Percentiles rank a stretch among this genome's conserved stretches.
Conservation (phyloP, 495 filamentous ascomycete species). For the Podospora appendiculata region DNA sequence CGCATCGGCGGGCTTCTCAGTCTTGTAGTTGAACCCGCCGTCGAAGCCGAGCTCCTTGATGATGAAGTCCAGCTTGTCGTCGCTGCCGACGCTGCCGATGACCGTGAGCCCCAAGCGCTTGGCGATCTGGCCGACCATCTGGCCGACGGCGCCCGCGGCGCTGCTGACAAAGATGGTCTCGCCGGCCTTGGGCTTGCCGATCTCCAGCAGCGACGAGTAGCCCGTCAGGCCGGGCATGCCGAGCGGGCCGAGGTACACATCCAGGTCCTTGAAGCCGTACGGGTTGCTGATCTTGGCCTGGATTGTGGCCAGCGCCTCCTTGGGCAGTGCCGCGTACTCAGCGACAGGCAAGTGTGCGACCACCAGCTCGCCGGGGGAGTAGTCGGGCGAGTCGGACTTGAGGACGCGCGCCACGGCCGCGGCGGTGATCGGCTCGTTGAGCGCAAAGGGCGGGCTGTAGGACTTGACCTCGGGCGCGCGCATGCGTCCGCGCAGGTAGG, state of each 20-base stretch:
- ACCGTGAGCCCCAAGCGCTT: slow-evolving; percentile 79
- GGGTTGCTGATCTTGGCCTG: slow-evolving; percentile 46
- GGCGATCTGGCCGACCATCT: slow-evolving; percentile 72
- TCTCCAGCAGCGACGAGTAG: slow-evolving; percentile 68
- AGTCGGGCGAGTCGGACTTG: slow-evolving; percentile 54
- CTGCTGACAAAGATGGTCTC: slow-evolving; percentile 79
- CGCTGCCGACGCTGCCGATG: slow-evolving; percentile 54
- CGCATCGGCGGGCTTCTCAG: slow-evolving; percentile 55
- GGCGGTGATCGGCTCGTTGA: slow-evolving; percentile 53
- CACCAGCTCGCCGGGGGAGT: slow-evolving; percentile 61
- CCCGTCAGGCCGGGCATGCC: slow-evolving; percentile 74
- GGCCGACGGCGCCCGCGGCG: slow-evolving; percentile 72
- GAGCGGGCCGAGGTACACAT: slow-evolving; percentile 56
- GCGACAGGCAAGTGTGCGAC: slow-evolving; percentile 51
- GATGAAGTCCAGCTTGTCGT: slow-evolving; percentile 58
- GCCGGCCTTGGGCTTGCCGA: slow-evolving; percentile 72
- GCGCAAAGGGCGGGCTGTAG: slow-evolving; percentile 50
- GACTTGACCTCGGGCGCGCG: slow-evolving; percentile 43
- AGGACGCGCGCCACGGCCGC: slow-evolving; percentile 53
- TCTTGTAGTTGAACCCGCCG: slow-evolving; percentile 60
- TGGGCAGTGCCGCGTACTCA: slow-evolving; percentile 48
- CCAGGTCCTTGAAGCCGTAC: slow-evolving; percentile 46
- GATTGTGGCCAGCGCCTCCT: slow-evolving; percentile 16
- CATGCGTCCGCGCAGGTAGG: slow-evolving; percentile 76
- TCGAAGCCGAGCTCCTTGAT: slow-evolving; percentile 55